Evolutionary conservation across 805 yeast genomes (phyloP), one percentile per base, ranked within the genome.

Genomic region (Wickerhamiella kazuoi): DNA sequence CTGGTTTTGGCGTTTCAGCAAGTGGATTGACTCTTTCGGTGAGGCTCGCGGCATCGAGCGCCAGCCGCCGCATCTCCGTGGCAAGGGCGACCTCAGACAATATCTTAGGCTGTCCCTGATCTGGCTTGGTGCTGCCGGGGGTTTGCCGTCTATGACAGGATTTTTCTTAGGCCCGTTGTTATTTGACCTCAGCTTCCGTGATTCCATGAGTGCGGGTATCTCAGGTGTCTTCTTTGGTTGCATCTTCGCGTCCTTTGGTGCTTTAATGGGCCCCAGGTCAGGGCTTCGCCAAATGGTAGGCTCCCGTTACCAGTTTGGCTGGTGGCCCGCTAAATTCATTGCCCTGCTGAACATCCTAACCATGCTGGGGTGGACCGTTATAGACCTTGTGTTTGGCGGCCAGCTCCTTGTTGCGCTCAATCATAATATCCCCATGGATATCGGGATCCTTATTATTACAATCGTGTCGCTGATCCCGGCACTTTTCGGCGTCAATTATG

Each of bases 331-430:
- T 61, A 71, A 93, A 56, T 67, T 83, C 41, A 78, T 82, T 52
- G 76, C 93, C 8, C 57, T 77, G 35, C 65, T 86, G 55, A 83
- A 84, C 55, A 70, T 75, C 52, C 59, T 86, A 45, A 86, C 94
- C 21, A 81, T 94, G 69, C 72, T 84, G 41, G 95, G 96, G 50
- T 86, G 96, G 96, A 80, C 90, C 60, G 82, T 94, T 8, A 87
- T 83, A 36, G 86, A 86, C 61, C 81, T 80, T 45, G 79, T 84
- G 72, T 79, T 84, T 23, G 74, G 90, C 28, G 94, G 94, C 19
- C 90, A 82, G 58, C 63, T 84, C 46, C 64, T 84, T 43, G 74
- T 77, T 60, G 72, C 79, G 54, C 77, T 86, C 44, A 82, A 82
- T 64, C 63, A 63, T 30, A 62, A 63, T 21, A 63, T 78, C 48